These are phyloP conservation scores for Metschnikowia arizonensis DNA, from an alignment of 805 yeast species.

Conservation along the genomic window DNA sequence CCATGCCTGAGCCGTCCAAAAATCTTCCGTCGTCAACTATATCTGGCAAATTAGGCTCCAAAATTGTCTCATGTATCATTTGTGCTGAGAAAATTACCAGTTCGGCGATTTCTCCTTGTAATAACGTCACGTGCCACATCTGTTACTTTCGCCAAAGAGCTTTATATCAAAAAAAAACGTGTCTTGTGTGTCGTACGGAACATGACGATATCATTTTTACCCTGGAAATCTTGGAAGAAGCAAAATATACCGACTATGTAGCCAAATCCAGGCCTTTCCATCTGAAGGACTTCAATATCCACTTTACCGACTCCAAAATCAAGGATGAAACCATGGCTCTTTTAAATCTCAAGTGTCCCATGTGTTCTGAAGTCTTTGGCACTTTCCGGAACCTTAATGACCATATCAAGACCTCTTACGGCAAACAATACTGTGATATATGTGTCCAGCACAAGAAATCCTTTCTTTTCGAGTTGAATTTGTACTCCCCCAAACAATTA, in stretches of 20 bases:
- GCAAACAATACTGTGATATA: slow-evolving; percentile 61
- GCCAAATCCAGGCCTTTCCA: slow-evolving; percentile 27
- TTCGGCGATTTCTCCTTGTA: slow-evolving; percentile 76
- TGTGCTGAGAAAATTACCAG: slow-evolving; percentile 72
- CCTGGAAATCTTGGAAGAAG: slow-evolving; percentile 34
- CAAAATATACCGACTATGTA: slow-evolving; percentile 34
- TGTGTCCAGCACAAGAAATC: slow-evolving; percentile 77
- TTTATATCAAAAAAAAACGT: slow-evolving; percentile 63
- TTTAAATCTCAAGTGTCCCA: slow-evolving; percentile 54
- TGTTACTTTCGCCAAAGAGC: slow-evolving; percentile 85
- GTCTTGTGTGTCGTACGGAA: slow-evolving; percentile 82
- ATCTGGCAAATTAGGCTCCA: not conserved
- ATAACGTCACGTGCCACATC: slow-evolving; percentile 75
- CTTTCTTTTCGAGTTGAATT: slow-evolving; percentile 65
- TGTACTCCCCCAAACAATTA: slow-evolving; percentile 59
- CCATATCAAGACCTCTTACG: slow-evolving; percentile 66
- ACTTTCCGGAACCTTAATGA: slow-evolving; percentile 56
- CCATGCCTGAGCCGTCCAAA: slow-evolving; percentile 1
- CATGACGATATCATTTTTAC: slow-evolving; percentile 56
- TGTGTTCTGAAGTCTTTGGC: slow-evolving; percentile 40
- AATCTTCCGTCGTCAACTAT: not conserved
- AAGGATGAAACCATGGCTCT: slow-evolving; percentile 47
- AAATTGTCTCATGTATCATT: slow-evolving; percentile 53
- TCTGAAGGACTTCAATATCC: slow-evolving; percentile 49
- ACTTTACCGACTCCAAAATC: slow-evolving; percentile 54